phyloP scores from a whole-genome alignment of 2,329 filamentous ascomycete genomes.

The Sporothrix pseudoabietina region DNA sequence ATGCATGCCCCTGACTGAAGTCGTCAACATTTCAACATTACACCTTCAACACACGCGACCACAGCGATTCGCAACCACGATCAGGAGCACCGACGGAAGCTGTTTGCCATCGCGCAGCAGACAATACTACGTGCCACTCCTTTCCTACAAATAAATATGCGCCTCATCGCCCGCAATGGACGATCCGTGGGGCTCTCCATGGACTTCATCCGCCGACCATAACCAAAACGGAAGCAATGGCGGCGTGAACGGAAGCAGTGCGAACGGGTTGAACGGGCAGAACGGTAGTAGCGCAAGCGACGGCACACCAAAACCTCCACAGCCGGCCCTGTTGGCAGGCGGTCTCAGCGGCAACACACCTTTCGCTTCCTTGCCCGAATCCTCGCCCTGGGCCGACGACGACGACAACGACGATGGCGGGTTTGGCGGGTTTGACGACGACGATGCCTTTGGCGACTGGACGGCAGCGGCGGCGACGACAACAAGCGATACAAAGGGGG shows the following conservation, averaged over 20 bases:
- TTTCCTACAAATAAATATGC: conserved; percentile 28
- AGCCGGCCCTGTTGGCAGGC: conserved; percentile 47
- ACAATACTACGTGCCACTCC: background rate
- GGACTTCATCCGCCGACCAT: conserved; percentile 50
- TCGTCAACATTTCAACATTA: background rate
- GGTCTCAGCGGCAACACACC: conserved; percentile 39
- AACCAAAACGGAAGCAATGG: conserved; percentile 27
- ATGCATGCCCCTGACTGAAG: conserved; percentile 1
- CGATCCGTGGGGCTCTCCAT: conserved; percentile 65
- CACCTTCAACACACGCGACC: conserved; percentile 5
- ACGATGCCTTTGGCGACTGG: conserved; percentile 47
- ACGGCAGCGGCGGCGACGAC: conserved; percentile 31
- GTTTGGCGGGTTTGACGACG: conserved; percentile 38
- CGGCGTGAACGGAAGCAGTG: background rate
- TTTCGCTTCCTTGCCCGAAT: conserved; percentile 28
- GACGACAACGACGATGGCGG: conserved; percentile 36
- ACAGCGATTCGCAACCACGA: background rate
- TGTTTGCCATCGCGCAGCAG: background rate
- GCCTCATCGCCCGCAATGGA: conserved; percentile 50
- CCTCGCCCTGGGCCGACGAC: conserved; percentile 49
- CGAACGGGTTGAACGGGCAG: conserved; percentile 18
- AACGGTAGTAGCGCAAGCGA: background rate
- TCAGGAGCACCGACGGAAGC: background rate
- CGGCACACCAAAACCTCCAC: conserved; percentile 44
- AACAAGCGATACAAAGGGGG: background rate